Evolutionary conservation across 306 rosid species (phyloP).

Genomic region (Cucumis sativus): Cucumber_9930_V3 NC_026660.2:28978501-28979000

Average conservation of each 20-base stretch:
- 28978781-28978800: background rate
- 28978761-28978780: conserved; percentile 42
- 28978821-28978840: background rate
- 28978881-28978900: background rate
- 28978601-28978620: background rate
- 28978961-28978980: background rate
- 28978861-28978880: background rate
- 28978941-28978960: background rate
- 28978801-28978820: background rate
- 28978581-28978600: background rate
- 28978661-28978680: conserved; percentile 89
- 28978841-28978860: background rate
- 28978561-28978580: background rate
- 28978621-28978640: background rate
- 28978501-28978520: background rate
- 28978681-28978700: conserved; percentile 94
- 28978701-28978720: conserved; percentile 81
- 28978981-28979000: background rate
- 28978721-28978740: conserved; percentile 39
- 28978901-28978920: background rate
- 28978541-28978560: background rate
- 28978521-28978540: background rate
- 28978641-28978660: background rate
- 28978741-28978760: conserved; percentile 30
- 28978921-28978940: background rate